Percentiles rank a stretch among this genome's conserved stretches.
Conservation (phyloP, 176 grass and related monocot genomes). For the Lolium perenne region DNA sequence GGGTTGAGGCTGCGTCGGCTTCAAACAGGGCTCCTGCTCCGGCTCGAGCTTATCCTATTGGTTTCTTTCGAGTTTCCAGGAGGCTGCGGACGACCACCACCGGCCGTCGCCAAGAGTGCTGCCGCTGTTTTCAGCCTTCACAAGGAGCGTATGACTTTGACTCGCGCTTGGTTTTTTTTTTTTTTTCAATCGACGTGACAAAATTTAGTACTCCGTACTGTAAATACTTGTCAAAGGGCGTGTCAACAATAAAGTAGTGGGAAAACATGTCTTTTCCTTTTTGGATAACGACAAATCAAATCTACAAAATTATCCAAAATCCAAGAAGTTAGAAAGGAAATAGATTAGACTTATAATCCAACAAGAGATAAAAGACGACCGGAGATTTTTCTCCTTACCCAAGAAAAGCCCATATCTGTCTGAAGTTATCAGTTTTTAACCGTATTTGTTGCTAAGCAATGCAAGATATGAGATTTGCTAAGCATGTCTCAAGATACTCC, state of each 20-base stretch:
- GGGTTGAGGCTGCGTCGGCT: neutral
- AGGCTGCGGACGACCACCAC: neutral
- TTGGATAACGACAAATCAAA: neutral
- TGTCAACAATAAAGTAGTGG: neutral
- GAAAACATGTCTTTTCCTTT: neutral
- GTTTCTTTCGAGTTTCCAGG: neutral
- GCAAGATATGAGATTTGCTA: too few species aligned
- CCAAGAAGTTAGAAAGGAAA: too few species aligned
- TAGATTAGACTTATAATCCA: too few species aligned
- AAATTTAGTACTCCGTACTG: neutral
- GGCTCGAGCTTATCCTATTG: conserved; percentile 23
- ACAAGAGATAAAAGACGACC: too few species aligned
- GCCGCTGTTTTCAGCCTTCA: neutral
- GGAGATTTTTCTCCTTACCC: too few species aligned
- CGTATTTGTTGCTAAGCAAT: too few species aligned
- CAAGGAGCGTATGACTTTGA: neutral
- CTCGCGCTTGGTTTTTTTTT: too few species aligned
- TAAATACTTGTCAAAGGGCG: neutral
- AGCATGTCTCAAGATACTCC: too few species aligned
- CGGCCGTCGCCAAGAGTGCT: conserved; percentile 22
- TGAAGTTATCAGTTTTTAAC: too few species aligned
- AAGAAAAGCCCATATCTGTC: too few species aligned
- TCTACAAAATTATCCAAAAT: neutral
- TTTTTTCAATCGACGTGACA: neutral
- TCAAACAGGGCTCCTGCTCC: neutral